Conservation (phyloP, 2,329 filamentous ascomycete species). For the Talaromyces albobiverticillius region DNA sequence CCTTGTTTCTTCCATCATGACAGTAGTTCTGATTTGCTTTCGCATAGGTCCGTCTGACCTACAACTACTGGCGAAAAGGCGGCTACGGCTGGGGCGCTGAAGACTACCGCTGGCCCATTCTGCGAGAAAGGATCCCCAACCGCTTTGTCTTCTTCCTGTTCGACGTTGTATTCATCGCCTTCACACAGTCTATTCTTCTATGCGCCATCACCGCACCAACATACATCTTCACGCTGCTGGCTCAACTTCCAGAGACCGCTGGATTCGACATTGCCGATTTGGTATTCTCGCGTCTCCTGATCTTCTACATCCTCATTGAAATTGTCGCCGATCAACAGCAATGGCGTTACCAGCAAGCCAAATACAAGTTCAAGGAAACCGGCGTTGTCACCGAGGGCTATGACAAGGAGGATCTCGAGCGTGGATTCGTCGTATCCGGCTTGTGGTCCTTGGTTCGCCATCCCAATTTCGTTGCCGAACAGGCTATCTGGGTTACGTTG, state of each 20-base stretch:
- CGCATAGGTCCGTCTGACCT: slow-evolving; percentile 72
- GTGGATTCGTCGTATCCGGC: slow-evolving; percentile 81
- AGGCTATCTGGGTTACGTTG: slow-evolving; percentile 80
- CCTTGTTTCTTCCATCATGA: not conserved
- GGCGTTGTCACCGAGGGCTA: slow-evolving; percentile 63
- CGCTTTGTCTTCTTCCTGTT: slow-evolving; percentile 82
- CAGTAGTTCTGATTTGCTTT: slow-evolving; percentile 20
- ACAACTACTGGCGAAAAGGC: slow-evolving; percentile 94
- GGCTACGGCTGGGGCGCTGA: slow-evolving; percentile 87
- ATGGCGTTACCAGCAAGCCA: slow-evolving; percentile 84
- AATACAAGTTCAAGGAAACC: slow-evolving; percentile 69
- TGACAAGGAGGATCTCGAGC: slow-evolving; percentile 73
- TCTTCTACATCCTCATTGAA: slow-evolving; percentile 62
- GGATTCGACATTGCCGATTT: slow-evolving; percentile 60
- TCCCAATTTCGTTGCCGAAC: slow-evolving; percentile 92
- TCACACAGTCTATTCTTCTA: slow-evolving; percentile 78
- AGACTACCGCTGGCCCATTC: slow-evolving; percentile 87
- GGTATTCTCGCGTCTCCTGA: slow-evolving; percentile 54
- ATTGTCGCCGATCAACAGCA: slow-evolving; percentile 89
- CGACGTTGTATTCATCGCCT: slow-evolving; percentile 85
- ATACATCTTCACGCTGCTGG: slow-evolving; percentile 75
- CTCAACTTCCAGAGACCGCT: slow-evolving; percentile 57
- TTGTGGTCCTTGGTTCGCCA: slow-evolving; percentile 87
- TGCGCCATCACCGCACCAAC: slow-evolving; percentile 75
- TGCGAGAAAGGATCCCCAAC: slow-evolving; percentile 63